Percentiles rank a stretch among this genome's conserved stretches.
These are phyloP conservation scores for Lactarius pseudohatsudake DNA, from an alignment of 768 basidiomycete genomes.

Conservation along the genomic window DNA sequence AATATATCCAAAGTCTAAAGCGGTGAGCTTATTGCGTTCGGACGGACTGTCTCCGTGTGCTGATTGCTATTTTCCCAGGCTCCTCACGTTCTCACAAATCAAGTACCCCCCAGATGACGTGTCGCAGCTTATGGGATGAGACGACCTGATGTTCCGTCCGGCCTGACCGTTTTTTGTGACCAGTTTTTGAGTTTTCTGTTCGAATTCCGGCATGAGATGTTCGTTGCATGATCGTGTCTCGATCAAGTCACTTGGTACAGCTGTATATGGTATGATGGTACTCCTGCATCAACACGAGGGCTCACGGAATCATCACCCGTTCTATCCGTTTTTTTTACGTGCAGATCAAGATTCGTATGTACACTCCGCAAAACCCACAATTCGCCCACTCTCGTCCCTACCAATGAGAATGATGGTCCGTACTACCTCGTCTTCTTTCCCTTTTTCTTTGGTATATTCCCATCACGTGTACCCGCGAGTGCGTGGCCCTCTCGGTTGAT, in stretches of 20 bases:
- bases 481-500: slow-evolving; percentile 73
- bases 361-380: not conserved
- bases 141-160: slow-evolving; percentile 12
- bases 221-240: not conserved
- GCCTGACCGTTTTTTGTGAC: slow-evolving; percentile 3
- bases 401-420: not conserved
- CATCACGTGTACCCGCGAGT: slow-evolving; percentile 41
- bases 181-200: slow-evolving; percentile 12
- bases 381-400: slow-evolving; percentile 1
- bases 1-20: slow-evolving; percentile 98
- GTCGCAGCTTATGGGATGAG: slow-evolving; percentile 82
- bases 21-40: slow-evolving; percentile 50
- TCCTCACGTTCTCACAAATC: slow-evolving; percentile 94
- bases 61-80: slow-evolving; percentile 45
- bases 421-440: slow-evolving; percentile 40
- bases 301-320: not conserved
- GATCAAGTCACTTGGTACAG: slow-evolving; percentile 22
- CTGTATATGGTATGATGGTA: slow-evolving; percentile 23
- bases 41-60: slow-evolving; percentile 1
- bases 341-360: slow-evolving; percentile 14
- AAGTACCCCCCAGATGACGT: slow-evolving; percentile 93
- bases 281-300: slow-evolving; percentile 7
- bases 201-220: slow-evolving; percentile 14
- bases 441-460: slow-evolving; percentile 30
- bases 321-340: slow-evolving; percentile 13